A percentile compares a stretch with the other conserved stretches of the same genome.
Conservation (phyloP, 331 rosid species). For the Quercus phellos region DNA sequence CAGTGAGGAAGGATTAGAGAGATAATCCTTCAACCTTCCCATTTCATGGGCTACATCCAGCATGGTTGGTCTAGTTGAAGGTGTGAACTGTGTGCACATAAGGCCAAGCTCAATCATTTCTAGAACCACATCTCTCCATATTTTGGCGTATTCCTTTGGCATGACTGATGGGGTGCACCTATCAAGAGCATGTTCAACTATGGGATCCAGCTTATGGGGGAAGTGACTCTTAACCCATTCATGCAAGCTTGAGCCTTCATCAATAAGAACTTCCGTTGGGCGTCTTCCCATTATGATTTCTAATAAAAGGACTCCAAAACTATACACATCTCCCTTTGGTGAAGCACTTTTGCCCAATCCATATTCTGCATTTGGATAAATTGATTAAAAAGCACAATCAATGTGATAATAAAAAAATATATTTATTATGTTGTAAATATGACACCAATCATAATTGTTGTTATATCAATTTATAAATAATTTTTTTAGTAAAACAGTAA, state of each 20-base stretch:
- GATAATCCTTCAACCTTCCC: conserved; percentile 62
- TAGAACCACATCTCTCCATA: conserved; percentile 46
- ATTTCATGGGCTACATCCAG: conserved; percentile 63
- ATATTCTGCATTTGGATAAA: conserved; percentile 50
- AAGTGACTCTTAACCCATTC: conserved; percentile 75
- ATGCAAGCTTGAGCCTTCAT: conserved; percentile 71
- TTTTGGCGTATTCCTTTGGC: conserved; percentile 21
- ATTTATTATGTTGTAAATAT: too few species aligned
- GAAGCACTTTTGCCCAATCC: conserved; percentile 81
- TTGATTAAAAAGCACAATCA: conserved; percentile 3
- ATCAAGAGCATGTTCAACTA: conserved; percentile 53
- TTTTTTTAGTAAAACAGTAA: too few species aligned
- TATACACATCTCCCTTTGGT: conserved; percentile 71
- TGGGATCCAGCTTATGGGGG: conserved; percentile 40
- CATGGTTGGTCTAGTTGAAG: conserved; percentile 81
- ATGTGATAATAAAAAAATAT: background rate
- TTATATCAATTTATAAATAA: too few species aligned
- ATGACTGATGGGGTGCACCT: conserved; percentile 27
- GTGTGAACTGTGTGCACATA: conserved; percentile 66
- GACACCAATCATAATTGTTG: too few species aligned
- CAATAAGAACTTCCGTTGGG: conserved; percentile 61
- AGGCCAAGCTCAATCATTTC: conserved; percentile 84
- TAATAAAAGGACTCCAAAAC: conserved; percentile 68
- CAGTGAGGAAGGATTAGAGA: conserved; percentile 37
- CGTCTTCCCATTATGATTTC: conserved; percentile 67